Conservation (phyloP, 2,329 filamentous ascomycete genomes). For the Mollisiaceae sp. region DNA sequence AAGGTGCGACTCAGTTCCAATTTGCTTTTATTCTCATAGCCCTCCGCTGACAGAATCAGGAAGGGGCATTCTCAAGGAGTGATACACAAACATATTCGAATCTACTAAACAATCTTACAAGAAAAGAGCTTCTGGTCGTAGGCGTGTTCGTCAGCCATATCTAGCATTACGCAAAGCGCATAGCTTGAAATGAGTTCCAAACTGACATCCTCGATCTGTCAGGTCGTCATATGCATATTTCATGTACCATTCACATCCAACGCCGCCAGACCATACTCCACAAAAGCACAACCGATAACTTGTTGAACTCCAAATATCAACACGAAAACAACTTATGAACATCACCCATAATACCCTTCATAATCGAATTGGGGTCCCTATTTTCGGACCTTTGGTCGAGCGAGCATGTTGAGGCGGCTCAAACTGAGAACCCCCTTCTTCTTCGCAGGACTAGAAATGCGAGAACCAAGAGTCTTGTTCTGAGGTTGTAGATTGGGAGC, state of each 20-base stretch:
- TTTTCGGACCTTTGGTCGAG: constrained; percentile 62
- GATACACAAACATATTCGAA: constrained; percentile 21
- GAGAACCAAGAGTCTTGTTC: constrained; percentile 36
- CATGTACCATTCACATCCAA: constrained; percentile 20
- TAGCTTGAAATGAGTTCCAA: constrained; percentile 7
- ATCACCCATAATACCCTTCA: neutral
- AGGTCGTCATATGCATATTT: constrained; percentile 23
- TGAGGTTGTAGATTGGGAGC: constrained; percentile 37
- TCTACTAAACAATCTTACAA: constrained; percentile 8
- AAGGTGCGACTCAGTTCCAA: constrained; percentile 13
- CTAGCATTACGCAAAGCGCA: constrained; percentile 22
- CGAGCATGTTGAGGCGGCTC: constrained; percentile 65
- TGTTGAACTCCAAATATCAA: constrained; percentile 16
- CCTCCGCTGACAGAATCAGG: constrained; percentile 8
- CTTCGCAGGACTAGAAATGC: constrained; percentile 54
- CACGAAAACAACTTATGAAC: constrained; percentile 9
- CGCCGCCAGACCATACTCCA: constrained; percentile 2
- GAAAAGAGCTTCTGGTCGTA: constrained; percentile 15
- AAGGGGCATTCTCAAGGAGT: constrained; percentile 20
- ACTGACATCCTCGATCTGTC: constrained; percentile 18
- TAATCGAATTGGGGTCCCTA: constrained; percentile 37
- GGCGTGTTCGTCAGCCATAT: constrained; percentile 19
- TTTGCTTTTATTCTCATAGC: constrained; percentile 16
- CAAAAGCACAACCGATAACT: neutral
- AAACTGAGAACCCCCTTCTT: constrained; percentile 58